A percentile compares a stretch with the other conserved stretches of the same genome.
Conservation (phyloP, 345 rosid species). For the Corchorus capsularis region DNA sequence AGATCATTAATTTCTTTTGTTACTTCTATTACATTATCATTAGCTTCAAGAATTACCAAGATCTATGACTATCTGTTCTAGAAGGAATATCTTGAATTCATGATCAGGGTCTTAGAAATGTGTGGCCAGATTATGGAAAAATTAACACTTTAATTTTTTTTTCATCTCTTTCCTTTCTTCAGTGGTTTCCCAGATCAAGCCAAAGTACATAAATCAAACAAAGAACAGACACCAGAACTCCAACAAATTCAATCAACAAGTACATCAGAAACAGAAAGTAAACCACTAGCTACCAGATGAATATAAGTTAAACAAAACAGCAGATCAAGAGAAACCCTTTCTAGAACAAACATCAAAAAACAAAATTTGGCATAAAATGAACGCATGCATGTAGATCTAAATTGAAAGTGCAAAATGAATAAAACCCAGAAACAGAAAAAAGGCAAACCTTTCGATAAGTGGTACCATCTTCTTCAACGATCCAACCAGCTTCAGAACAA, state of each 20-base stretch:
- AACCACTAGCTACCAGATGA: neutral
- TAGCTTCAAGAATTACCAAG: neutral
- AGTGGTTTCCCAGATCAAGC: neutral
- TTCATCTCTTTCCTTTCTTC: neutral
- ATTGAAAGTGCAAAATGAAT: neutral
- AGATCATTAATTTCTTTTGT: neutral
- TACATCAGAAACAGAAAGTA: neutral
- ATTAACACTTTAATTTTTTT: neutral
- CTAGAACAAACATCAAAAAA: neutral
- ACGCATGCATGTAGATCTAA: neutral
- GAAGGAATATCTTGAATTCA: neutral
- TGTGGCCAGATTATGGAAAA: neutral
- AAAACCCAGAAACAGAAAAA: neutral
- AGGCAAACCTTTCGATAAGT: constrained; percentile 37
- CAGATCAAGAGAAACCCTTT: neutral
- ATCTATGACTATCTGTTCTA: neutral
- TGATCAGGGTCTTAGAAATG: neutral
- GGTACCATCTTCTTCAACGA: constrained; percentile 41
- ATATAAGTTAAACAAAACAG: neutral
- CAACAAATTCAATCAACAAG: neutral
- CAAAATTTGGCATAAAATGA: constrained; percentile 1
- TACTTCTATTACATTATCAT: neutral
- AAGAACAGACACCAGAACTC: neutral
- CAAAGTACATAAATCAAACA: neutral
- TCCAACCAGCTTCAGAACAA: constrained; percentile 41